Conservation (phyloP, 352 stramenopile genomes). For the Pythium myriotylum region DNA sequence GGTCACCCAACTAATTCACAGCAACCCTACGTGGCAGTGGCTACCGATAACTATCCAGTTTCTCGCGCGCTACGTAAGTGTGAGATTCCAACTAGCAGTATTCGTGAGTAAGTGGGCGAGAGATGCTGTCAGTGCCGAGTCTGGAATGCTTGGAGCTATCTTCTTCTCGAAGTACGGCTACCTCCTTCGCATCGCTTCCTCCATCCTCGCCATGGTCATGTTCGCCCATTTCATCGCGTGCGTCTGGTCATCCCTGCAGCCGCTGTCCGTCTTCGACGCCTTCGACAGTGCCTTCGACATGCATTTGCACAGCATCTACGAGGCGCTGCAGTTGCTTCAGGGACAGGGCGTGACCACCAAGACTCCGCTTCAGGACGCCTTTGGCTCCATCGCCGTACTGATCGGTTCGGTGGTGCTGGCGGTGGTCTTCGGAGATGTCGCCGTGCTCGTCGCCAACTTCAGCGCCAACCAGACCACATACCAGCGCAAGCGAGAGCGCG, state of each 20-base stretch:
- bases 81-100: too few species aligned
- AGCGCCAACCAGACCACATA: constrained; percentile 52
- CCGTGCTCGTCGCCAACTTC: constrained; percentile 62
- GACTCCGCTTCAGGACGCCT: constrained; percentile 38
- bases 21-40: too few species aligned
- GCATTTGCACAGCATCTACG: neutral
- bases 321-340: constrained; percentile 48
- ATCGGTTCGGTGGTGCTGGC: constrained; percentile 58
- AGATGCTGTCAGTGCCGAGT: constrained; percentile 11
- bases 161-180: constrained; percentile 40
- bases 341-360: constrained; percentile 42
- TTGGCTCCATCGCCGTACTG: constrained; percentile 45
- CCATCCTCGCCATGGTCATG: constrained; percentile 25
- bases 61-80: too few species aligned
- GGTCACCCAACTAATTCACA: too few species aligned
- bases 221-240: constrained; percentile 32
- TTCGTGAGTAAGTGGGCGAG: neutral
- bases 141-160: constrained; percentile 1
- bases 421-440: constrained; percentile 65
- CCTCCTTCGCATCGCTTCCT: constrained; percentile 21
- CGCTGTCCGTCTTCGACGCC: neutral
- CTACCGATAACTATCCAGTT: too few species aligned
- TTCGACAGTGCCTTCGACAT: neutral
- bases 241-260: constrained; percentile 1
- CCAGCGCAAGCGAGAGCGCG: constrained; percentile 63